Evolutionary conservation across 805 yeast species (phyloP).

Genomic region (Phaffomyces antillensis): DNA sequence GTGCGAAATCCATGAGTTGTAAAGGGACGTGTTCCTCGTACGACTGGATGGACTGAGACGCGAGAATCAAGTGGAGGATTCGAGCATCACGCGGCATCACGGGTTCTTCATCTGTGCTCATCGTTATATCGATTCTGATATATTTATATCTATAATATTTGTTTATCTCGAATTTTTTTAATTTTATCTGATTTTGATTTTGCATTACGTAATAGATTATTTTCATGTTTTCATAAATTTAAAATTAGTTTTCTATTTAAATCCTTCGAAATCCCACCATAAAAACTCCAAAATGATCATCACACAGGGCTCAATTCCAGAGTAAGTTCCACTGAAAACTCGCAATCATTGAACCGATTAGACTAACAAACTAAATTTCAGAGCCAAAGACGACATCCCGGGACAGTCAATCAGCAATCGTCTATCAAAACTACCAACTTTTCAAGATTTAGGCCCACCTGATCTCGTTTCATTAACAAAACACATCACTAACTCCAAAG

Average conservation of each 20-base stretch:
- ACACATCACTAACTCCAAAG: conserved; percentile 47
- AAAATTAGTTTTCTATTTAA: too few relatives aligned
- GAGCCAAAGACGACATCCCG: conserved; percentile 50
- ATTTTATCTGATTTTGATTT: too few relatives aligned
- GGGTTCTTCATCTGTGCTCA: conserved; percentile 1
- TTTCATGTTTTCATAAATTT: too few relatives aligned
- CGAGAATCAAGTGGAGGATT: conserved; percentile 80
- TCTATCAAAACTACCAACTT: conserved; percentile 48
- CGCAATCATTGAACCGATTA: too few relatives aligned
- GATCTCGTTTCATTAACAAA: conserved; percentile 55
- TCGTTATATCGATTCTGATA: not conserved
- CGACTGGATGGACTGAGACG: conserved; percentile 85
- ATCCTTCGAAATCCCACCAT: not conserved
- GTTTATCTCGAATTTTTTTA: too few relatives aligned
- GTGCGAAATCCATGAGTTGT: conserved; percentile 95
- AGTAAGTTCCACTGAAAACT: conserved; percentile 28
- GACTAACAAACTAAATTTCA: conserved; percentile 16
- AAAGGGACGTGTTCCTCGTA: conserved; percentile 95
- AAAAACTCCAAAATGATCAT: conserved; percentile 22
- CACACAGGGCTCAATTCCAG: conserved; percentile 60
- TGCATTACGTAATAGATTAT: not conserved
- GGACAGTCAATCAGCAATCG: conserved; percentile 61
- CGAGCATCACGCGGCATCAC: conserved; percentile 82
- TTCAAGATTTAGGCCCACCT: conserved; percentile 68
- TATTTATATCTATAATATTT: too few relatives aligned